Conservation (phyloP, 495 filamentous ascomycete species). For the Hyaloscypha hepaticicola region DNA sequence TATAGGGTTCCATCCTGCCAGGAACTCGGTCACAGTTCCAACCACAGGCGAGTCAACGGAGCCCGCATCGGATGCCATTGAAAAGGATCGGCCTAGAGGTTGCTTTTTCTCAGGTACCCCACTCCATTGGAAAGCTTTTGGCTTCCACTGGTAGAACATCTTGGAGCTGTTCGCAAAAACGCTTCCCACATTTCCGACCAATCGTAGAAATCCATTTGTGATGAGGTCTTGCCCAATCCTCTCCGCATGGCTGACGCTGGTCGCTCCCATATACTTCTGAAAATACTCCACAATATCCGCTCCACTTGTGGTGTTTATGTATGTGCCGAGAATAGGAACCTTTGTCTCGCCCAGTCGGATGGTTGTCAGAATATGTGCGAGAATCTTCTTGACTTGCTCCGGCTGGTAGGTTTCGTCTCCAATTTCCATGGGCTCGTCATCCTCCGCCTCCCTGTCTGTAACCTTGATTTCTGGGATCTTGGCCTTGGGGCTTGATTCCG, state of each 20-base stretch:
- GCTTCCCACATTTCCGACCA: conserved; percentile 92
- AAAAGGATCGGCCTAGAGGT: conserved; percentile 66
- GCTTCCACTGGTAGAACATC: conserved; percentile 96
- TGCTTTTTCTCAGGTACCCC: conserved; percentile 87
- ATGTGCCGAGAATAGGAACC: conserved; percentile 92
- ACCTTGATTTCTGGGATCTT: conserved; percentile 60
- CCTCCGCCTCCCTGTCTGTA: conserved; percentile 42
- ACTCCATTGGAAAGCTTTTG: conserved; percentile 83
- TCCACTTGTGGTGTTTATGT: conserved; percentile 86
- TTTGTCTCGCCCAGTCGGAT: conserved; percentile 88
- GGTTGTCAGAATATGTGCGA: conserved; percentile 81
- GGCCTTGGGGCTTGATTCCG: conserved; percentile 50
- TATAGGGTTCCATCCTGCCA: conserved; percentile 87
- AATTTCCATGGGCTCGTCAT: conserved; percentile 80
- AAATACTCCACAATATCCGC: conserved; percentile 94
- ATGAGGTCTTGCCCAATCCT: conserved; percentile 92
- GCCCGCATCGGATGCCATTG: conserved; percentile 54
- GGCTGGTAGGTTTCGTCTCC: conserved; percentile 83
- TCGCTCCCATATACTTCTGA: conserved; percentile 80
- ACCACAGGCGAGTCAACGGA: conserved; percentile 69
- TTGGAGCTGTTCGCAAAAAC: conserved; percentile 96
- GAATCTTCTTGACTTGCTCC: conserved; percentile 84
- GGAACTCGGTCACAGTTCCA: conserved; percentile 78
- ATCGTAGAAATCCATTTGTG: conserved; percentile 76
- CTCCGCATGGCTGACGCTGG: conserved; percentile 85